Evolutionary conservation across 192 early-diverging fungal genomes (phyloP).

Genomic region (Chytriomyces confervae): DNA sequence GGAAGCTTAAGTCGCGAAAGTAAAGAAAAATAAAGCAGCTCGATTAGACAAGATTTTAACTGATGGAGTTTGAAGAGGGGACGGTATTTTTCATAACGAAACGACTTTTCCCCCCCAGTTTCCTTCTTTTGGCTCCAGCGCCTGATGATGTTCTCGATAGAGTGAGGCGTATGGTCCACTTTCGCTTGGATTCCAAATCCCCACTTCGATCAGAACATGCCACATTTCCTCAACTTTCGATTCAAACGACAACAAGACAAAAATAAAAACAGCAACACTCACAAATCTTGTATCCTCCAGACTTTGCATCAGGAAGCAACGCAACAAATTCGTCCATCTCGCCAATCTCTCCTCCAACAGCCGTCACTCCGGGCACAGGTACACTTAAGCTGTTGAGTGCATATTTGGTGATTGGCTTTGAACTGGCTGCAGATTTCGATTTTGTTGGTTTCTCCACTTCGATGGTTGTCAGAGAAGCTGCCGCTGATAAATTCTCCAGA

Average conservation of each 20-base stretch:
- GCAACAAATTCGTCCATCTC: slow-evolving; percentile 33
- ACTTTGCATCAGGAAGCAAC: slow-evolving; percentile 5
- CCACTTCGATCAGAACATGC: background rate
- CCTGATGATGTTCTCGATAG: too few species aligned
- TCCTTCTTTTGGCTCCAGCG: too few species aligned
- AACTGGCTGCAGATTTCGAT: background rate
- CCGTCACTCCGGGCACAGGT: background rate
- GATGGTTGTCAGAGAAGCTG: background rate
- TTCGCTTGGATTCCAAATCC: background rate
- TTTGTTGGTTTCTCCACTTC: background rate
- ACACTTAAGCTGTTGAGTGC: background rate
- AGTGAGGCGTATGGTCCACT: background rate
- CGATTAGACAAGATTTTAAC: too few species aligned
- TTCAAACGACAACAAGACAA: background rate
- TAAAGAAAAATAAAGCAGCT: too few species aligned
- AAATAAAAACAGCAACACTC: background rate
- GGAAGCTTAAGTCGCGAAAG: too few species aligned
- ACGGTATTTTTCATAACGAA: background rate
- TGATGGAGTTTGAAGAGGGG: too few species aligned
- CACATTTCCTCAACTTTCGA: background rate
- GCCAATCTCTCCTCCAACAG: slow-evolving; percentile 22
- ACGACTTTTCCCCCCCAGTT: too few species aligned
- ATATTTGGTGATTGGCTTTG: background rate
- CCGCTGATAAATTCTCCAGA: background rate
- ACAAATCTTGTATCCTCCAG: slow-evolving; percentile 9